Conservation (phyloP, 169 alveolate species). For the Plasmodium malariae region DNA sequence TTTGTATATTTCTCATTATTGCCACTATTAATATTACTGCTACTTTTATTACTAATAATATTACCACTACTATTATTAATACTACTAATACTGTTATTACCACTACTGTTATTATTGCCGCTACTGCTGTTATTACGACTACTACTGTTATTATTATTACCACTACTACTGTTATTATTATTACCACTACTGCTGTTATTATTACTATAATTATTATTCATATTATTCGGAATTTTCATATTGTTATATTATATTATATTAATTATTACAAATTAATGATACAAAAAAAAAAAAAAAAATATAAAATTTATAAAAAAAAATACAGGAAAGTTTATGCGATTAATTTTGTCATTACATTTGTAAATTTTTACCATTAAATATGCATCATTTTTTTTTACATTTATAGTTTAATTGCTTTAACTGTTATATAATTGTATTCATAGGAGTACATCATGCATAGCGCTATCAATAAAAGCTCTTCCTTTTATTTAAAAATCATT, state of each 20-base stretch:
- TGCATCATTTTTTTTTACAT: no score
- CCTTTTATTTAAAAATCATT: not conserved
- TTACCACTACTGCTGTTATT: not conserved
- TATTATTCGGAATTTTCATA: slow-evolving; percentile 8
- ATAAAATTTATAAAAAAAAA: not conserved
- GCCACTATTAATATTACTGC: slow-evolving; percentile 16
- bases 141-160: no score
- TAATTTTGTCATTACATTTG: not conserved
- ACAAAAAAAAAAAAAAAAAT: not conserved
- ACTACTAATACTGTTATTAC: no score
- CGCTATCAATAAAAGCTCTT: not conserved
- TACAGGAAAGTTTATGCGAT: not conserved
- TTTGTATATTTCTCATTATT: slow-evolving; percentile 37
- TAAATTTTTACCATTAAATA: no score
- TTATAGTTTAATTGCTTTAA: no score
- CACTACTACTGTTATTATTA: no score
- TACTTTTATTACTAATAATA: slow-evolving; percentile 6
- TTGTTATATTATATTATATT: not conserved
- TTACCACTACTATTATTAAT: no score
- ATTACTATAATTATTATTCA: not conserved
- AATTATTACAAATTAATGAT: not conserved
- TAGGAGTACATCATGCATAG: not conserved
- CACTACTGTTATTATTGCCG: no score
- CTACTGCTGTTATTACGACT: no score
- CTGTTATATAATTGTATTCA: not conserved